Evolutionary conservation across 2,329 filamentous ascomycete genomes (phyloP), one percentile per base, ranked within the genome.

Genomic region (Volutella citrinella): DNA sequence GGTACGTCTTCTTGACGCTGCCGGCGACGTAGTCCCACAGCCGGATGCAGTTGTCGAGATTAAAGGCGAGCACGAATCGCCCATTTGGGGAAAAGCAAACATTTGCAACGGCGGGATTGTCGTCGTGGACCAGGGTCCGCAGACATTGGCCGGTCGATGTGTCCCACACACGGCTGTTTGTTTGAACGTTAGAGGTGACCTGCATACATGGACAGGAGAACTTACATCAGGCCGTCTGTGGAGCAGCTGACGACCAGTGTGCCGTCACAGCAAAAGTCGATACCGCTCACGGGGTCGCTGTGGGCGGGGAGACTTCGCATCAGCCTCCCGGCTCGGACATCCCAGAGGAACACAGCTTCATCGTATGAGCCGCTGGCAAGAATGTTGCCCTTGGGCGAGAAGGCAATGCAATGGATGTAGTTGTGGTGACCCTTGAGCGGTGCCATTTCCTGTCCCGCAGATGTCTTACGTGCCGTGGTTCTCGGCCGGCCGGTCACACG

Each of bases 351-450:
- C 0, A 98, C 88, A 5, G 93, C 93, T 68, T 98, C 93, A 49
- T 98, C 93, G 63, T 96, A 97, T 45, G 87, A 94, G 10, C 93
- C 93, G 47, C 87, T 94, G 12, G 90, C 93, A 20, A 98, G 76
- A 57, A 97, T 95, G 56, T 98, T 98, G 16, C 93, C 93, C 61
- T 96, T 97, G 3, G 93, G 93, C n/a, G 87, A 91, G 61, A 97
- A 97, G 6, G 90, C 89, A 20, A 98, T 71, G 31, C 84, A 88
- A 64, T 95, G 95, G 19, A 98, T 83, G 62, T 97, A 97, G 63
- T 94, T 97, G 61, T 96, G 89, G 54, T 98, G 93, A 4, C 93
- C 91, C 16, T 85, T 72, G 46, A 97, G 70, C 6, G 79, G 76
- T 3, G 69, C 68, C 49, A 69, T 67, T 18, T 71, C 69, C 54